Conservation (phyloP, 2,329 filamentous ascomycete genomes). For the Sordariomycetes sp. region DNA sequence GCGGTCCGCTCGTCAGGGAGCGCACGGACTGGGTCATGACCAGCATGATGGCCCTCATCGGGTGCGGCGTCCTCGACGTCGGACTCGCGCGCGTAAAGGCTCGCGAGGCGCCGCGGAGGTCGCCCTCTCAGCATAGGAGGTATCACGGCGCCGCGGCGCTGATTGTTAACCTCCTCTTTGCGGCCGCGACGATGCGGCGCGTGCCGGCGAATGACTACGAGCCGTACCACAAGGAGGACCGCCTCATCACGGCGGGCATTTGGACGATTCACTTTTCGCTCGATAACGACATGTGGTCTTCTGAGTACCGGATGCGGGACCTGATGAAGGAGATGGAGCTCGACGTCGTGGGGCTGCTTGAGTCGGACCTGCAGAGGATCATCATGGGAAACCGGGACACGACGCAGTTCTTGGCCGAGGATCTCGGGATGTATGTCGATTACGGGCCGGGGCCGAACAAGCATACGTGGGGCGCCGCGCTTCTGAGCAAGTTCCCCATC, state of each 20-base stretch:
- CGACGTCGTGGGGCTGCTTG: slow-evolving; percentile 91
- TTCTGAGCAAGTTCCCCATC: slow-evolving; percentile 96
- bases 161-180: slow-evolving; percentile 67
- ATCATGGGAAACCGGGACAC: slow-evolving; percentile 99
- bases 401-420: slow-evolving; percentile 88
- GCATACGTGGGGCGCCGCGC: slow-evolving; percentile 90
- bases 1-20: slow-evolving; percentile 82
- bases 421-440: slow-evolving; percentile 97
- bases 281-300: slow-evolving; percentile 98
- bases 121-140: slow-evolving; percentile 30
- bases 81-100: slow-evolving; percentile 23
- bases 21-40: slow-evolving; percentile 94
- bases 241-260: slow-evolving; percentile 84
- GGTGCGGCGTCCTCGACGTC: slow-evolving; percentile 69
- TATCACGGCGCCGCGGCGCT: slow-evolving; percentile 46
- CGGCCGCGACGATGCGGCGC: slow-evolving; percentile 71
- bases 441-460: slow-evolving; percentile 97
- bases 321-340: slow-evolving; percentile 87
- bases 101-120: slow-evolving; percentile 12
- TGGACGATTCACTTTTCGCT: slow-evolving; percentile 98
- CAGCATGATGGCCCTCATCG: slow-evolving; percentile 71
- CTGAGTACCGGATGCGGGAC: slow-evolving; percentile 85
- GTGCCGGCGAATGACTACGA: slow-evolving; percentile 89
- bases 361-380: slow-evolving; percentile 88
- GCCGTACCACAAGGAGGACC: slow-evolving; percentile 78